Evolutionary conservation across 2,329 filamentous ascomycete genomes (phyloP).

Genomic region (Colletotrichum tropicicola): DNA sequence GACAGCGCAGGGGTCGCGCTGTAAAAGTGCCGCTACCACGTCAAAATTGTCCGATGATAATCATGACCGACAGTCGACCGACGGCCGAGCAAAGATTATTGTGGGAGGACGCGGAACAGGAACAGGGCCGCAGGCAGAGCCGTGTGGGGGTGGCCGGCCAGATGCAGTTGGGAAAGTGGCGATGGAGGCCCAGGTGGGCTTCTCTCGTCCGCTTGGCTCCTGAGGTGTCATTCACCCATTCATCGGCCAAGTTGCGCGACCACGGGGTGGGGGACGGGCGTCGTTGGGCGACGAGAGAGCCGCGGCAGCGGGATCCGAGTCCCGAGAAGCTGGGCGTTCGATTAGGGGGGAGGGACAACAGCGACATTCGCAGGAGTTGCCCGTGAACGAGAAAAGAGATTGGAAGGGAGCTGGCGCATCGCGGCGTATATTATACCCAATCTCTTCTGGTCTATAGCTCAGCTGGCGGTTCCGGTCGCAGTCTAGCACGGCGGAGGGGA

Average conservation of each 20-base stretch:
- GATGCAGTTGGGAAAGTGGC: too few species aligned
- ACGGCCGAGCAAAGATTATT: neutral
- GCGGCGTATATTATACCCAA: conserved; percentile 2
- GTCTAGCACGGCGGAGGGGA: neutral
- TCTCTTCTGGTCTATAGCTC: neutral
- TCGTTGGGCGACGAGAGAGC: too few species aligned
- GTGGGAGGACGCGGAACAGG: too few species aligned
- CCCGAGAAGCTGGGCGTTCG: neutral
- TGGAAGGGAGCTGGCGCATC: neutral
- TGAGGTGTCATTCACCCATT: too few species aligned
- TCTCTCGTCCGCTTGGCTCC: too few species aligned
- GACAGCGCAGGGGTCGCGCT: neutral
- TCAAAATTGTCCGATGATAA: conserved; percentile 10
- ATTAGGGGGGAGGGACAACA: neutral
- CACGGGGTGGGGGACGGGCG: too few species aligned
- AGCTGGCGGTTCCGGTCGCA: neutral
- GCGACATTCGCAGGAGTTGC: neutral
- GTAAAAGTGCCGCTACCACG: neutral
- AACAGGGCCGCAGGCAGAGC: too few species aligned
- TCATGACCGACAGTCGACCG: neutral
- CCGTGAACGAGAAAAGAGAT: neutral
- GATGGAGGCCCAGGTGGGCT: too few species aligned
- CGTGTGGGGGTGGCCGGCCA: too few species aligned
- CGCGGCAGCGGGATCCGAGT: too few species aligned
- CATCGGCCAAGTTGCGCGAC: too few species aligned